Evolutionary conservation across 2,329 filamentous ascomycete genomes (phyloP).

Genomic region (Pseudogymnoascus sp.): DNA sequence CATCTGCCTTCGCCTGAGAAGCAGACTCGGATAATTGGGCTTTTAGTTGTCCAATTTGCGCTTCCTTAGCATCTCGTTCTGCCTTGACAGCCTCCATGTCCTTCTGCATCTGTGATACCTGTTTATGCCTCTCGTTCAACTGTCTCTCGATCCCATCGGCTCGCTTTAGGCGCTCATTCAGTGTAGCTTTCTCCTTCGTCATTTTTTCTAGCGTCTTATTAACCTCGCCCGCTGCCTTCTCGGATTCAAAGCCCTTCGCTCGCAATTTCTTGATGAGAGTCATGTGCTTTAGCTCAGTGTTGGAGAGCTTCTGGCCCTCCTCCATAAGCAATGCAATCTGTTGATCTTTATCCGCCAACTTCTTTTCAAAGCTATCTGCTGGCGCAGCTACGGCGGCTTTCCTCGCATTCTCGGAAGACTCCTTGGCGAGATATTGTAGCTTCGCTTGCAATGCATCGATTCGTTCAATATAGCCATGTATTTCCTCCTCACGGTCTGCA

Average conservation of each 20-base stretch:
- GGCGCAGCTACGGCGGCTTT: conserved; percentile 57
- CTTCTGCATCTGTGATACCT: conserved; percentile 44
- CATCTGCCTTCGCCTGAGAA: conserved; percentile 59
- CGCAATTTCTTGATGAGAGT: conserved; percentile 77
- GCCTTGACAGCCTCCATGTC: conserved; percentile 56
- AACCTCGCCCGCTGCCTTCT: conserved; percentile 56
- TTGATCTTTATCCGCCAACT: conserved; percentile 81
- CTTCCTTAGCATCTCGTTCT: conserved; percentile 57
- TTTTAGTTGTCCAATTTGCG: conserved; percentile 61
- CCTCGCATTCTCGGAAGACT: conserved; percentile 69
- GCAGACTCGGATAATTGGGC: conserved; percentile 62
- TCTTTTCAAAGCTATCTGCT: conserved; percentile 64
- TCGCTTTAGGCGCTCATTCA: conserved; percentile 43
- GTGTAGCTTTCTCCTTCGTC: conserved; percentile 40
- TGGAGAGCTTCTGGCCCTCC: conserved; percentile 83
- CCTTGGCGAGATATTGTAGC: conserved; percentile 77
- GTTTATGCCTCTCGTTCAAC: conserved; percentile 46
- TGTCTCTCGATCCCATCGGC: conserved; percentile 51
- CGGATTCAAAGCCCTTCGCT: conserved; percentile 56
- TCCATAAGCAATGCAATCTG: conserved; percentile 85
- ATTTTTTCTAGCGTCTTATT: conserved; percentile 54
- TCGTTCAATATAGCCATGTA: conserved; percentile 75
- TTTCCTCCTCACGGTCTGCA: conserved; percentile 67
- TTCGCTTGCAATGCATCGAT: conserved; percentile 92
- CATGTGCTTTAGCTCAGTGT: conserved; percentile 77